Conservation (phyloP, 192 early-diverging fungal species). For the Coemansia sp. region DNA sequence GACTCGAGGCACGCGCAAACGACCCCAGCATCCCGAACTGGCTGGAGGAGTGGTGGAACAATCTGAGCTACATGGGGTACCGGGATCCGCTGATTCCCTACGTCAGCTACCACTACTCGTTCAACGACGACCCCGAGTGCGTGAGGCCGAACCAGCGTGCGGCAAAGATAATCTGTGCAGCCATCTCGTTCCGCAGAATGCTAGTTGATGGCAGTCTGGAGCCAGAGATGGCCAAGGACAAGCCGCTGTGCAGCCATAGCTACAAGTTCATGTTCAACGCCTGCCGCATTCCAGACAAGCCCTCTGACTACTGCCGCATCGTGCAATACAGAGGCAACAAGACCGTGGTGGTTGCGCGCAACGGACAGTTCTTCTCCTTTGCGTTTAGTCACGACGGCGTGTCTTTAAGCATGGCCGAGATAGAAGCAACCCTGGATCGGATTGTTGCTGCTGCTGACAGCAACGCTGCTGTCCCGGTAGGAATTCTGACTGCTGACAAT, state of each 20-base stretch:
- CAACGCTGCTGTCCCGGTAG: conserved; percentile 69
- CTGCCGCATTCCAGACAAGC: conserved; percentile 85
- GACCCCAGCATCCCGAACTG: conserved; percentile 76
- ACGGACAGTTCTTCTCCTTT: conserved; percentile 84
- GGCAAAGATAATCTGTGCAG: conserved; percentile 80
- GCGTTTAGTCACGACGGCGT: conserved; percentile 62
- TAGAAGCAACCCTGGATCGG: conserved; percentile 69
- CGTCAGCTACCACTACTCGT: conserved; percentile 95
- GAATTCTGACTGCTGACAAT: conserved; percentile 85
- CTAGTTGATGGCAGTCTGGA: conserved; percentile 74
- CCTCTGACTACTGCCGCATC: conserved; percentile 76
- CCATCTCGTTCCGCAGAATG: conserved; percentile 77
- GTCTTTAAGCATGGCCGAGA: conserved; percentile 69
- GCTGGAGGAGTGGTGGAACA: conserved; percentile 98
- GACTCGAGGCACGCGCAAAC: conserved; percentile 70
- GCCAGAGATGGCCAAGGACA: conserved; percentile 74
- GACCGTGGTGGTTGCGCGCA: conserved; percentile 81
- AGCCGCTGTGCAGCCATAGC: conserved; percentile 82
- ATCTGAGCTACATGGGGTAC: conserved; percentile 89
- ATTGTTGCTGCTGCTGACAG: conserved; percentile 70
- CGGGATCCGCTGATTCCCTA: conserved; percentile 96
- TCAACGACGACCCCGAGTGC: conserved; percentile 81
- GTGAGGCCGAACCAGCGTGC: conserved; percentile 75
- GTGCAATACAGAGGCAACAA: conserved; percentile 71
- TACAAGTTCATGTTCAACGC: conserved; percentile 98